phyloP scores from a whole-genome alignment of 1,284 basidiomycete genomes.

The Apiotrichum akiyoshidainum region DNA sequence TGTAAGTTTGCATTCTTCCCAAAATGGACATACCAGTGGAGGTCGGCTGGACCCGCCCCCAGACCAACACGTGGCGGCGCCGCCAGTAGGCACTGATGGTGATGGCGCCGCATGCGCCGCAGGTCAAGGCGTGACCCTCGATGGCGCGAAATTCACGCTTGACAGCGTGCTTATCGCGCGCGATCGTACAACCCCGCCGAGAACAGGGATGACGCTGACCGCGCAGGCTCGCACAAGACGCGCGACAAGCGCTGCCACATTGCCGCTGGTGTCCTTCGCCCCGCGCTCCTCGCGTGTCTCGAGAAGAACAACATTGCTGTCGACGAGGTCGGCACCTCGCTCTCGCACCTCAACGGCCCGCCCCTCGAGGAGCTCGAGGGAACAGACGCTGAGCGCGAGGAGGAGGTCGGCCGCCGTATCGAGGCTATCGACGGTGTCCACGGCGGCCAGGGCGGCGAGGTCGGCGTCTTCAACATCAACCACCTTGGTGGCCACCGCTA shows the following conservation, averaged over 20 bases:
- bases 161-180: too few species aligned
- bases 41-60: too few species aligned
- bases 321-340: conserved; percentile 46
- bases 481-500: conserved; percentile 90
- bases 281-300: conserved; percentile 39
- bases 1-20: conserved; percentile 57
- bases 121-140: too few species aligned
- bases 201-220: not conserved
- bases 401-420: conserved; percentile 55
- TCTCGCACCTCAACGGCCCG: conserved; percentile 58
- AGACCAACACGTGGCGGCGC: too few species aligned
- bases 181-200: not conserved
- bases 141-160: too few species aligned
- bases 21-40: too few species aligned
- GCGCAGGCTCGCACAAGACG: conserved; percentile 79
- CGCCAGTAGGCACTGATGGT: too few species aligned
- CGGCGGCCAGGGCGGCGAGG: conserved; percentile 55
- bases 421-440: conserved; percentile 51
- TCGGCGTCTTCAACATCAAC: conserved; percentile 77
- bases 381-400: conserved; percentile 51
- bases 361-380: conserved; percentile 60
- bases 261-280: conserved; percentile 74
- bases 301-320: conserved; percentile 43
- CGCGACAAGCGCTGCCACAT: conserved; percentile 86
- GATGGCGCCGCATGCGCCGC: not conserved